Percentiles rank a stretch among this genome's conserved stretches.
Conservation (phyloP, 257 asterid genomes). For the Penstemon barbatus region DNA sequence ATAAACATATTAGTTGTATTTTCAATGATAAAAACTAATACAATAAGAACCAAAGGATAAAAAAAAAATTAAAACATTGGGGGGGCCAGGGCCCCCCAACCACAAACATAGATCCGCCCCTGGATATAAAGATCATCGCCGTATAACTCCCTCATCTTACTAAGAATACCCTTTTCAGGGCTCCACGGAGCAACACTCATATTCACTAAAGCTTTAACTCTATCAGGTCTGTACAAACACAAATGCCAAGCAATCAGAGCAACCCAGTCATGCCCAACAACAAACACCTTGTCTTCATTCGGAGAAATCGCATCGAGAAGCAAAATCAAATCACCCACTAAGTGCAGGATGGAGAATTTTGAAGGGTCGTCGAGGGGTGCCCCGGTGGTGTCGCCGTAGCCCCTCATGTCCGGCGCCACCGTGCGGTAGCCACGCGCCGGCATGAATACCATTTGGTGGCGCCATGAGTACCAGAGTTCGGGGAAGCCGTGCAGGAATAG, state of each 20-base stretch:
- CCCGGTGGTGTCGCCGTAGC: slow-evolving; percentile 76
- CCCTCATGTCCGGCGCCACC: slow-evolving; percentile 77
- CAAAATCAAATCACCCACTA: slow-evolving; percentile 66
- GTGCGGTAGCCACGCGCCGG: slow-evolving; percentile 68
- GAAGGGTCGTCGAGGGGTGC: slow-evolving; percentile 58
- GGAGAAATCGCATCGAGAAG: slow-evolving; percentile 58
- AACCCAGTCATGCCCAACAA: slow-evolving; percentile 92
- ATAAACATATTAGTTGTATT: too few species aligned
- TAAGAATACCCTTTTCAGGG: slow-evolving; percentile 36
- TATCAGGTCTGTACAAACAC: slow-evolving; percentile 66
- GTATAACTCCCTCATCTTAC: slow-evolving; percentile 28
- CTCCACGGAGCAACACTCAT: slow-evolving; percentile 59
- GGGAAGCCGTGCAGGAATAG: slow-evolving; percentile 89
- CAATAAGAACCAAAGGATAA: too few species aligned
- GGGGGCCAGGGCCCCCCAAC: too few species aligned
- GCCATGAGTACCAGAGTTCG: slow-evolving; percentile 93
- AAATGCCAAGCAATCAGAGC: slow-evolving; percentile 65
- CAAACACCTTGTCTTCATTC: slow-evolving; percentile 56
- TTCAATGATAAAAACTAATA: too few species aligned
- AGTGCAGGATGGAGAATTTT: slow-evolving; percentile 48
- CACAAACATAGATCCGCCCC: too few species aligned
- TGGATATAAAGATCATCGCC: slow-evolving; percentile 71
- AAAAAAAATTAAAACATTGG: too few species aligned
- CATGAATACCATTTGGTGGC: slow-evolving; percentile 73
- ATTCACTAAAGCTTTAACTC: slow-evolving; percentile 57